Evolutionary conservation across 1,284 basidiomycete genomes (phyloP).

Genomic region (Malassezia japonica): DNA sequence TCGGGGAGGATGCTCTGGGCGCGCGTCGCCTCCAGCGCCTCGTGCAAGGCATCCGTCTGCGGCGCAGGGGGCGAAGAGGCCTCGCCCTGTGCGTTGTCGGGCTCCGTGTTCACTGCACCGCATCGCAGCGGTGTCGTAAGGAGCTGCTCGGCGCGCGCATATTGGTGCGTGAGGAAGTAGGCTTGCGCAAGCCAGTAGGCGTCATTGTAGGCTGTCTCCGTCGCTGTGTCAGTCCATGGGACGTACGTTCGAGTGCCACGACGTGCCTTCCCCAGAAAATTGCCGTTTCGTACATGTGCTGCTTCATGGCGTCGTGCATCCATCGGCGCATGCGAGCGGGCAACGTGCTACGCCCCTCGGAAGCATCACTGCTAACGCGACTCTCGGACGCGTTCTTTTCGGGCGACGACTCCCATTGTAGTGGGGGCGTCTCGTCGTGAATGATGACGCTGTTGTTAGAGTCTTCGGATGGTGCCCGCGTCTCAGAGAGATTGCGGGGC

Average conservation of each 20-base stretch:
- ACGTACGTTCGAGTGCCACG: conserved; percentile 74
- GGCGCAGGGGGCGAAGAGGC: neutral
- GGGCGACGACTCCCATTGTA: neutral
- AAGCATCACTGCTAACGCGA: neutral
- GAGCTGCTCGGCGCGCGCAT: conserved; percentile 81
- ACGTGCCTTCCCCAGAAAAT: conserved; percentile 98
- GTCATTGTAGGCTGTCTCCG: conserved; percentile 53
- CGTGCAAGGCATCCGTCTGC: conserved; percentile 27
- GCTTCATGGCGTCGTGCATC: conserved; percentile 94
- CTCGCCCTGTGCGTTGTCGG: neutral
- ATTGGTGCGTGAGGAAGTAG: conserved; percentile 89
- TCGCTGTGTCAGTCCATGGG: conserved; percentile 15
- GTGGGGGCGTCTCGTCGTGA: conserved; percentile 1
- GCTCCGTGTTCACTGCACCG: conserved; percentile 16
- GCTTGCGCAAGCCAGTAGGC: conserved; percentile 98
- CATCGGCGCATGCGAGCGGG: conserved; percentile 73
- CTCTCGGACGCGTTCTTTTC: neutral
- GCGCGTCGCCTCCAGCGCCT: conserved; percentile 25
- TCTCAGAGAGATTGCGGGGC: neutral
- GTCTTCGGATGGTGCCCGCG: conserved; percentile 1
- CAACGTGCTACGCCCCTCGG: neutral
- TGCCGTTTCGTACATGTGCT: conserved; percentile 93
- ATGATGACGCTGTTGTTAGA: conserved; percentile 15
- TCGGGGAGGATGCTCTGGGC: conserved; percentile 23
- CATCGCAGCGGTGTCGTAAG: conserved; percentile 66